phyloP scores from a whole-genome alignment of 1,284 basidiomycete genomes.

The Ceratobasidium theobromae region DNA sequence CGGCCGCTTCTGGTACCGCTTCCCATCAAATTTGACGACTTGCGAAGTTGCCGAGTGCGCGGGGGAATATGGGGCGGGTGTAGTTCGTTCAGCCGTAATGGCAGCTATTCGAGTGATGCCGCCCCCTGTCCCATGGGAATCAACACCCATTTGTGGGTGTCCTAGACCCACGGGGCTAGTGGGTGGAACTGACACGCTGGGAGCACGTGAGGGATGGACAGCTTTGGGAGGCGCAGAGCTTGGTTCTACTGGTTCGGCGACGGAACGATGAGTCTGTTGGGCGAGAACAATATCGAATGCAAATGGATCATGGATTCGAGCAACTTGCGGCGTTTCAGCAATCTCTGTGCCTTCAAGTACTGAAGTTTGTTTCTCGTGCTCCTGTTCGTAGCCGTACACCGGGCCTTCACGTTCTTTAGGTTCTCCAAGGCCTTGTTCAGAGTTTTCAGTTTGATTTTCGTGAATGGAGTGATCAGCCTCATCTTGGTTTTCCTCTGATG shows the following conservation, averaged over 20 bases:
- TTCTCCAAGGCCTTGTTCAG: not conserved
- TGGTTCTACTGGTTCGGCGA: not conserved
- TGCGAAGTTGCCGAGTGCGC: not conserved
- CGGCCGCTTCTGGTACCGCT: not conserved
- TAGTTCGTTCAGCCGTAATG: not conserved
- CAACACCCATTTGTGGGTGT: not conserved
- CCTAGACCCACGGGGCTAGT: too few species aligned
- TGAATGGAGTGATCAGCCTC: not conserved
- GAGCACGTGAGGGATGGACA: not conserved
- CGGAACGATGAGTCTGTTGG: not conserved
- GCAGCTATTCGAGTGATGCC: not conserved
- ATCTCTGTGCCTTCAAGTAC: not conserved
- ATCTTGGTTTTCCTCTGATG: not conserved
- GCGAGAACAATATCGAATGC: not conserved
- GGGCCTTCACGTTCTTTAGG: not conserved
- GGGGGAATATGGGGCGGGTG: not conserved
- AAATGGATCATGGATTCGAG: not conserved
- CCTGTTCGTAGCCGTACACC: not conserved
- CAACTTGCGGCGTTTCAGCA: slow-evolving; percentile 5
- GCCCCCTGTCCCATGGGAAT: not conserved
- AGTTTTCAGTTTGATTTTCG: not conserved
- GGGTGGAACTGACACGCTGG: too few species aligned
- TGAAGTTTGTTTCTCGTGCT: not conserved
- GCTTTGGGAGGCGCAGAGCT: not conserved
- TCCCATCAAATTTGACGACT: not conserved